Evolutionary conservation across 208 protist species (phyloP), one percentile per base, ranked within the genome.

Genomic region (Trypanosoma mega): DNA sequence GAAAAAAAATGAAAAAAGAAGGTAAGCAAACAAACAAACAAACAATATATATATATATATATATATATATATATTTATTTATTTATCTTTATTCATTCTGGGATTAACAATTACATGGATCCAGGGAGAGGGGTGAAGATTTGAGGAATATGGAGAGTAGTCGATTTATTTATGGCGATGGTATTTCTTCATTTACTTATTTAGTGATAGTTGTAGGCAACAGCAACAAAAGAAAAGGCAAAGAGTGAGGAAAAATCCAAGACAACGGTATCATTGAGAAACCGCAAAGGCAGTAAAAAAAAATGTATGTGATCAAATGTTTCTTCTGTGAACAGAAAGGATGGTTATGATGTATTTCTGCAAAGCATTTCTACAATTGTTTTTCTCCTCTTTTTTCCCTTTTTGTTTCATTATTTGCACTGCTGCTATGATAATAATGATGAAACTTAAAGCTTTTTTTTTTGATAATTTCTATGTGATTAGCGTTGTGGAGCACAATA

Each of bases 51-150:
- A 36, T 54, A n/a, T 30, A 33, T 18, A 18, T 21, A 33, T 54
- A 18, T 4, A 29, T 18, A 4, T 11, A 21, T n/a, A 23, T 31
- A 41, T 44, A 20, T 68, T 37, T 68, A 53, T 52, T 68, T 67
- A 18, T 51, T 34, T 36, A 16, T n/a, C 54, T 50, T 29, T 73
- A 47, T 58, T 63, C 39, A 29, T 53, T 77, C 16, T 63, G 51
- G 24, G 50, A n/a, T 68, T 67, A 30, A 20, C 31, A 5, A 55
- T 59, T 47, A 0, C 16, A 49, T 26, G 18, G 18, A 49, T 18
- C 44, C 44, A 49, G 16, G 21, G 44, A 24, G n/a, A 49, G 44
- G 21, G 21, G 18, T 11, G 11, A 9, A 26, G 12, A 12, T 39
- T 39, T 6, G n/a, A n/a, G n/a, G n/a, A n/a, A n/a, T 12, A 39